Base-by-base conservation (phyloP, 805 yeast species). In the Wickerhamiella kurtzmanii region DNA sequence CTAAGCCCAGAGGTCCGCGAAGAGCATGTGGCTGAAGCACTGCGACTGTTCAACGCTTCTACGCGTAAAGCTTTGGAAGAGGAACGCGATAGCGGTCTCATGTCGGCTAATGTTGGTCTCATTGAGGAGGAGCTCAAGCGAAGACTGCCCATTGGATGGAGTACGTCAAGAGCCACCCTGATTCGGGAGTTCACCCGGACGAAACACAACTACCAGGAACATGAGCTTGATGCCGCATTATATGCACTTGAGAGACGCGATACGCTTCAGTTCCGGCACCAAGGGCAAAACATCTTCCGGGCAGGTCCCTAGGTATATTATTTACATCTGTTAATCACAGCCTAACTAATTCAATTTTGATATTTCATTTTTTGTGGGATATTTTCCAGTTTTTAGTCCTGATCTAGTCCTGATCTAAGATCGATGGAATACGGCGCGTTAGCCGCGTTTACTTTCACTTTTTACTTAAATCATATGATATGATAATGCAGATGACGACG, bases 91-190 rank as follows among this genome's bases (percentile, higher is more conserved):
- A 50, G 55, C 38, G 55, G 57, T 39, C 53, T 53, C 18, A 54
- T 54, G 15, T 73, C 77, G 42, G 74, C 74, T 36, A 92, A 88
- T 59, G 86, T 89, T 41, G 74, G 76, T 53, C 73, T 72, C 57
- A 84, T 92, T 46, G 96, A 88, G 60, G 78, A 75, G 43, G 95
- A 86, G 62, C 73, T 92, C 55, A 79, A 86, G 63, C 79, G 92
- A 64, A 77, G 97, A 63, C 72, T 92, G 53, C 96, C 97, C 15
- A 80, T 92, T 52, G 98, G 98, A 18, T 92, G 95, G 88, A 82
- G 94, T 35, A 87, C 97, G 0, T 79, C 89, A 16, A 84, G 85
- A 62, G 77, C 75, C 53, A 86, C 95, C 3, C 71, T 92, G 48
- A 74, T 84, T 56, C 76, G 81, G 50, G 96, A 89, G 65, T 82